Evolutionary conservation across 352 stramenopile genomes (phyloP), one percentile per base, ranked within the genome.

Genomic region (Globisporangium mamillatum): DNA sequence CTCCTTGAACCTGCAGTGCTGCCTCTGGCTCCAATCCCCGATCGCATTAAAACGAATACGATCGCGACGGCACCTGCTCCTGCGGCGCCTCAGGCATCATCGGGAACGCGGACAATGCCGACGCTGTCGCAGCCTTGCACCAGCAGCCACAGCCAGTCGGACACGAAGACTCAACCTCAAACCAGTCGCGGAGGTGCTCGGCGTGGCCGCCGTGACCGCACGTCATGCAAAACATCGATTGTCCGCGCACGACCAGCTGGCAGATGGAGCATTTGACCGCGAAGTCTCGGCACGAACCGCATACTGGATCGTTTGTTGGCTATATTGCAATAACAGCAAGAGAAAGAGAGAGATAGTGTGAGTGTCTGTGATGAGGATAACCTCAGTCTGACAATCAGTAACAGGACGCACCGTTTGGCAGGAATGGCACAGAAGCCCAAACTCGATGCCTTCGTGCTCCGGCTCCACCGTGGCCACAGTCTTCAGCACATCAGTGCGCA

Each of bases 211-310:
- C 88, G 61, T 96, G 88, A 27, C 88, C 88, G 54, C 88, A 96
- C 0, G 80, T 90, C 74, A 95, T 89, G 66, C 88, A 96, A 64
- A 90, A 94, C 85, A 94, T 93, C 22, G 84, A 93, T 66, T 96
- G 84, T 1, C 88, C 88, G 32, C 88, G 82, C 50, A 96, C 85
- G 12, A 90, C 84, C 29, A 96, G 80, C 60, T 94, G 84, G 54
- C 88, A 96, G 50, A 96, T 69, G 0, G 86, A 92, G 69, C 88
- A 96, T 52, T 87, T 84, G 67, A 94, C 66, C 24, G 85, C 80
- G 65, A 96, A 94, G 38, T 93, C 84, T 2, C 78, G 79, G 44
- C 88, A 96, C 34, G 68, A 76, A 0, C 72, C 64, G 61, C 88
- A 96, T 63, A 91, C 82, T 0, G 82, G 69, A 25, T 81, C 76